Evolutionary conservation across 2,329 filamentous ascomycete species (phyloP).

Genomic region (Aspergillus tamarii): DNA sequence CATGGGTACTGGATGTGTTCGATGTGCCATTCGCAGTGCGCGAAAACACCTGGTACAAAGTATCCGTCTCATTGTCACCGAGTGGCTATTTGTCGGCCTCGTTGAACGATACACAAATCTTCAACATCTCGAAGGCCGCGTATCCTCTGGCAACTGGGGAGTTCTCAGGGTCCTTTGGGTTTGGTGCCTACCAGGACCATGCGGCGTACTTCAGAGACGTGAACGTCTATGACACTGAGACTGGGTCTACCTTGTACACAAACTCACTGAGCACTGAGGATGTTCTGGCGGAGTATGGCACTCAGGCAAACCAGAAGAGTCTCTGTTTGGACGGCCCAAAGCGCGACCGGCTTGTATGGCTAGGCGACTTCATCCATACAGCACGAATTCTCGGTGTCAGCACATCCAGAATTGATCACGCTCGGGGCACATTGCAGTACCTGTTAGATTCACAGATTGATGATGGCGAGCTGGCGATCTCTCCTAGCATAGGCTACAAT

Average conservation of each 20-base stretch:
- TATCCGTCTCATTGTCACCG: background rate
- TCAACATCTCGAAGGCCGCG: background rate
- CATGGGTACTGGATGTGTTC: background rate
- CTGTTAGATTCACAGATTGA: slow-evolving; percentile 16
- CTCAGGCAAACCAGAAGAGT: slow-evolving; percentile 29
- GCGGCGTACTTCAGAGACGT: slow-evolving; percentile 19
- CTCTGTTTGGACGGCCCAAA: slow-evolving; percentile 58
- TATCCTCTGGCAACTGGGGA: background rate
- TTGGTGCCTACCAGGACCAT: slow-evolving; percentile 26
- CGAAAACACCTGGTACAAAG: background rate
- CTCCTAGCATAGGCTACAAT: slow-evolving; percentile 17
- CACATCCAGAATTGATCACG: slow-evolving; percentile 18
- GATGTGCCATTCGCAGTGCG: background rate
- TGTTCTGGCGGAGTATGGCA: slow-evolving; percentile 20
- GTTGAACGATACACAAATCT: background rate
- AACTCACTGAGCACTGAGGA: slow-evolving; percentile 13
- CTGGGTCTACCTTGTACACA: slow-evolving; percentile 19
- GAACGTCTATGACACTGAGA: slow-evolving; percentile 14
- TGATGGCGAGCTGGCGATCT: slow-evolving; percentile 15
- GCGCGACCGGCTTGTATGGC: slow-evolving; percentile 53
- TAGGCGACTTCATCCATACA: slow-evolving; percentile 24
- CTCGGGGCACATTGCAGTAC: slow-evolving; percentile 17
- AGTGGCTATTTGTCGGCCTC: background rate
- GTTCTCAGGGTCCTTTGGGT: background rate
- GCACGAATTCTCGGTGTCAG: slow-evolving; percentile 20